Evolutionary conservation across 495 filamentous ascomycete genomes (phyloP).

Genomic region (Chaetomium fimeti): DNA sequence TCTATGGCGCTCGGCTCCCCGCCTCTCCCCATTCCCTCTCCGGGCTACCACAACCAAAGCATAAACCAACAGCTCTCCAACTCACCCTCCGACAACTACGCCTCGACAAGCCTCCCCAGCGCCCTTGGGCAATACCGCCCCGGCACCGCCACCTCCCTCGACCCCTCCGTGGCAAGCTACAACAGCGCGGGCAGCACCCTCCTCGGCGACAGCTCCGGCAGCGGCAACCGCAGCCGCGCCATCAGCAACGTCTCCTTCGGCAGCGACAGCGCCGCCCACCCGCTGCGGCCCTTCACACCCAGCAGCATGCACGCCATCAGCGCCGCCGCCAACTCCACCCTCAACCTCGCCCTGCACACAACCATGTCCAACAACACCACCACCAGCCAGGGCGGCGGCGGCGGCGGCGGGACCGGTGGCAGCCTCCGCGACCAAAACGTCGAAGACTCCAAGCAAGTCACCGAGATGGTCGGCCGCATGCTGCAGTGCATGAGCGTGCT

Average conservation of each 20-base stretch:
- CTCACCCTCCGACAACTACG: conserved; percentile 38
- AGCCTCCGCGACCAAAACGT: conserved; percentile 49
- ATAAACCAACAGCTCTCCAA: conserved; percentile 30
- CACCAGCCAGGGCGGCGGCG: conserved; percentile 32
- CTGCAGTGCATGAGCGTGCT: conserved; percentile 93
- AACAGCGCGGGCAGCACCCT: conserved; percentile 76
- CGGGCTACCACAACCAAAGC: conserved; percentile 27
- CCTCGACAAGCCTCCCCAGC: conserved; percentile 33
- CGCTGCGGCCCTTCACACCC: conserved; percentile 53
- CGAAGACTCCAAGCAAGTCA: conserved; percentile 78
- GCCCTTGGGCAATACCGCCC: conserved; percentile 53
- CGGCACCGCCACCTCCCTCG: conserved; percentile 67
- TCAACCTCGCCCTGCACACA: conserved; percentile 8
- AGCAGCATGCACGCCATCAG: conserved; percentile 45
- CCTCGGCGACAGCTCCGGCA: conserved; percentile 58
- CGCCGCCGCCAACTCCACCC: conserved; percentile 31
- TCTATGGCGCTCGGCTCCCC: conserved; percentile 45
- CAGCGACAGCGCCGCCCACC: conserved; percentile 43
- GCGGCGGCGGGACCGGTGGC: conserved; percentile 17
- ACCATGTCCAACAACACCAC: conserved; percentile 12
- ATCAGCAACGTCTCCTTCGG: conserved; percentile 84
- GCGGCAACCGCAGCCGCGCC: conserved; percentile 63
- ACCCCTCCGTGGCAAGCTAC: conserved; percentile 67
- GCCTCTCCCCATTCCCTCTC: conserved; percentile 43
- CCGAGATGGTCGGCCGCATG: conserved; percentile 93